Evolutionary conservation across 2,329 filamentous ascomycete species (phyloP), one percentile per base, ranked within the genome.

Genomic region (Microcyclospora pomicola): DNA sequence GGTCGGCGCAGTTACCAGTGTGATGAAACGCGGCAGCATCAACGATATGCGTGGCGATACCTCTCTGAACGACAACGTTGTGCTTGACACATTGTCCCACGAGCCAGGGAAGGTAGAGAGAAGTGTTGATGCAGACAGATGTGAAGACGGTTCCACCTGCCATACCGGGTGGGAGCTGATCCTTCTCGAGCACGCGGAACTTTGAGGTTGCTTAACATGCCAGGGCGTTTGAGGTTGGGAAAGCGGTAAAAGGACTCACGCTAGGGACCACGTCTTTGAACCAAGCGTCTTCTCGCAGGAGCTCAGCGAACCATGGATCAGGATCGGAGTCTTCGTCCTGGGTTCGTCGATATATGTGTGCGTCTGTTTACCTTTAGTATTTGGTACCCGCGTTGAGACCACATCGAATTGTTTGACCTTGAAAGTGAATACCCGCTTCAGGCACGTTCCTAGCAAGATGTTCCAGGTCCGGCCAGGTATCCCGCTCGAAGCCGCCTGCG

Each of bases 41-140:
- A 0, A 67, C 61, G 41, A 96, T 72, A 57, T 95, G 82, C n/a
- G 63, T 60, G 34, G 65, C 55, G 15, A 63, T 55, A 31, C 59
- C 62, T 24, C 66, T 55, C 28, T 59, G 61, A 42, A 69, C 34
- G 1, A 75, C 65, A 6, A 82, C 80, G 19, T 84, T 82, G 40
- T 76, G 73, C 49, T 75, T 76, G 19, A 82, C 68, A 57, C 84
- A 92, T 62, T 91, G 79, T 0, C 82, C 81, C 0, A 82, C 66
- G 0, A 96, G 76, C 75, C 82, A 95, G 3, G 83, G 76, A 2
- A 95, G 74, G 61, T 95, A 96, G 41, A 95, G 63, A 31, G 82
- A 75, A 0, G 83, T 83, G 63, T 96, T 95, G 58, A 95, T 88
- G 62, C 87, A 95, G 31, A 94, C 78, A 1, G 82, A 88, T 6